phyloP scores from a whole-genome alignment of 176 grass and related monocot genomes.

The Musa beccarii region DNA sequence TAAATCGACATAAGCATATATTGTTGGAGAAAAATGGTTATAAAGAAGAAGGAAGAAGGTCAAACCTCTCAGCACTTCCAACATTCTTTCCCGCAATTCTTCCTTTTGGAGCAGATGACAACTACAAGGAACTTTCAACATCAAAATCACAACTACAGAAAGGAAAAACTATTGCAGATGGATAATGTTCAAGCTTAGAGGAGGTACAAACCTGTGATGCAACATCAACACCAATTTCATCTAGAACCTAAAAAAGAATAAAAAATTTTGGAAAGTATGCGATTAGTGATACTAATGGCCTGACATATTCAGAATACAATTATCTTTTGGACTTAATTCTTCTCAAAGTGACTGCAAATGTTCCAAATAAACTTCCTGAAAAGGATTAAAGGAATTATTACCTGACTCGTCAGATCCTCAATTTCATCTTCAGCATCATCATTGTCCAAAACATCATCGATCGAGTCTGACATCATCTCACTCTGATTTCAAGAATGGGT shows the following conservation, averaged over 20 bases:
- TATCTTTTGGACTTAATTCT: too few relatives aligned
- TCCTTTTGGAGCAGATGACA: slow-evolving; percentile 90
- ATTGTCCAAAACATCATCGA: slow-evolving; percentile 66
- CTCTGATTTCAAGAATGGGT: slow-evolving; percentile 35
- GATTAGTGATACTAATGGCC: not conserved
- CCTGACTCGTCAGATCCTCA: slow-evolving; percentile 86
- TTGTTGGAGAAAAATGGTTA: not conserved
- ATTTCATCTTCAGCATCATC: slow-evolving; percentile 88
- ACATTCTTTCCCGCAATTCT: slow-evolving; percentile 70
- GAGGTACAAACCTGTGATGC: slow-evolving; percentile 66
- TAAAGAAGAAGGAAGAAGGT: slow-evolving; percentile 5
- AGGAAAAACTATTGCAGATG: slow-evolving; percentile 7
- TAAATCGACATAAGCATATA: not conserved
- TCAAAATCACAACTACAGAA: slow-evolving; percentile 5
- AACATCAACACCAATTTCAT: slow-evolving; percentile 93
- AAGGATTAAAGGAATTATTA: slow-evolving; percentile 8
- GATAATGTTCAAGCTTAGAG: slow-evolving; percentile 1
- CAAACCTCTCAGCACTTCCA: slow-evolving; percentile 68
- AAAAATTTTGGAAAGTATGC: not conserved
- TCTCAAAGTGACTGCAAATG: too few relatives aligned
- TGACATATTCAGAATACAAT: not conserved
- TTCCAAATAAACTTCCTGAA: not conserved
- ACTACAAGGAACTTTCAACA: slow-evolving; percentile 28
- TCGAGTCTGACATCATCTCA: slow-evolving; percentile 87
- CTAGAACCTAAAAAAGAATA: slow-evolving; percentile 60